Evolutionary conservation across 352 stramenopile species (phyloP), one percentile per base, ranked within the genome.

Genomic region (Pythium utonaiense): DNA sequence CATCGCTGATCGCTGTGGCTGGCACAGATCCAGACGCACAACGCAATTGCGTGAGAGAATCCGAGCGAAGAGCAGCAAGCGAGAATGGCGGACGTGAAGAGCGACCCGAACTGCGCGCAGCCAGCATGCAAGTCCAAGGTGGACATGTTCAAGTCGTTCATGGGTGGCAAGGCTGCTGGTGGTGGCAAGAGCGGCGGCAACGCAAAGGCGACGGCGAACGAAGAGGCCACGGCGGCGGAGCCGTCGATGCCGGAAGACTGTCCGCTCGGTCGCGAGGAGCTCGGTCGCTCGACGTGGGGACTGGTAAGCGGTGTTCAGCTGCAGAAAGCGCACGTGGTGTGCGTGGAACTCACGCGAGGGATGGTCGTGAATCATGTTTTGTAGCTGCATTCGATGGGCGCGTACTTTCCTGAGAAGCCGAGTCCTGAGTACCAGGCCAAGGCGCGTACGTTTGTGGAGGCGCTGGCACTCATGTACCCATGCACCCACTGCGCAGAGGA

Each of bases 361-460:
- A 21, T 27, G 12, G 1, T 19, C 47, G 2, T 28, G 62, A 24
- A 24, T 52, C 8, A 22, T 56, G 28, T 24, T 28, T 70, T 59
- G 9, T 57, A 96, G 86, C 73, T 97, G 40, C 92, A 98, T 63
- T 97, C 90, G 13, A 97, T 95, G 77, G 94, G 95, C 14, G 94
- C 96, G 36, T 98, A 98, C 80, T 99, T 98, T 80, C 96, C 97
- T 1, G 93, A 99, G 17, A 89, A 95, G 53, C 97, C 97, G 34
- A 92, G 88, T 0, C 51, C 66, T 8, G 82, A 98, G 53, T 91
- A 98, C 64, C 80, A 98, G 69, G 42, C 83, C 30, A 89, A 93
- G 52, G 92, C 97, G 53, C 87, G 70, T 41, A 82, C 80, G 21
- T 97, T 99, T 60, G 75, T 99, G 21, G 70, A 92, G 41, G 81